These are phyloP conservation scores for Metschnikowia rubicola DNA, from an alignment of 805 yeast species.

Conservation along the genomic window DNA sequence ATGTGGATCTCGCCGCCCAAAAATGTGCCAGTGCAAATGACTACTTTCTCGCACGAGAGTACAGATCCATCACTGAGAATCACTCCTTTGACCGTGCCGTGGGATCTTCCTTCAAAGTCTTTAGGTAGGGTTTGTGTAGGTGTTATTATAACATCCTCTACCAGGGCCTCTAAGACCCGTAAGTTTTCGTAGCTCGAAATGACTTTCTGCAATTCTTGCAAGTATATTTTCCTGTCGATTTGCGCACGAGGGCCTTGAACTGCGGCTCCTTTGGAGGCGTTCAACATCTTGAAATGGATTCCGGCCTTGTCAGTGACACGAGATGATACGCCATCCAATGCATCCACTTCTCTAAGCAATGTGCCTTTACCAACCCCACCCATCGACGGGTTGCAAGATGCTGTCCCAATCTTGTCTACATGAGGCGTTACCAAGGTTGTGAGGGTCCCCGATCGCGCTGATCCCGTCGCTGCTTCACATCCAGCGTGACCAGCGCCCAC, in stretches of 20 bases:
- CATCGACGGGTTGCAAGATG: conserved; percentile 96
- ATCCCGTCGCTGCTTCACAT: conserved; percentile 92
- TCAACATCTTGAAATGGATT: conserved; percentile 82
- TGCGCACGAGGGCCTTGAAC: conserved; percentile 99
- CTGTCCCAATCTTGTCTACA: conserved; percentile 76
- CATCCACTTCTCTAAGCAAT: conserved; percentile 86
- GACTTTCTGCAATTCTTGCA: conserved; percentile 71
- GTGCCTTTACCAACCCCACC: conserved; percentile 99
- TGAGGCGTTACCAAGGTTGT: conserved; percentile 79
- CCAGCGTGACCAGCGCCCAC: conserved; percentile 99
- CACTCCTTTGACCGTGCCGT: conserved; percentile 63
- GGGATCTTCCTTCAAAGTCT: conserved; percentile 36
- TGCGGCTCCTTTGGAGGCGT: conserved; percentile 87
- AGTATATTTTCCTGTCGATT: conserved; percentile 80
- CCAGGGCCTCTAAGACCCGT: conserved; percentile 65
- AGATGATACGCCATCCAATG: conserved; percentile 89
- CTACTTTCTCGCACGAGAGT: conserved; percentile 61
- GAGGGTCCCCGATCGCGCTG: conserved; percentile 76
- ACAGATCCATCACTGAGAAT: conserved; percentile 65
- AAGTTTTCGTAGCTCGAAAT: conserved; percentile 56
- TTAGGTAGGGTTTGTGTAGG: conserved; percentile 17
- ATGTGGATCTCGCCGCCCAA: conserved; percentile 92
- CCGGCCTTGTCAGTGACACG: conserved; percentile 90
- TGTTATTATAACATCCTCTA: conserved; percentile 77
- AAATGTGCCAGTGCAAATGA: conserved; percentile 94